A percentile compares a stretch with the other conserved stretches of the same genome.
These are phyloP conservation scores for Lunularia cruciata DNA, from an alignment of 225 moss, liverwort and hornwort genomes.

Conservation along the genomic window DNA sequence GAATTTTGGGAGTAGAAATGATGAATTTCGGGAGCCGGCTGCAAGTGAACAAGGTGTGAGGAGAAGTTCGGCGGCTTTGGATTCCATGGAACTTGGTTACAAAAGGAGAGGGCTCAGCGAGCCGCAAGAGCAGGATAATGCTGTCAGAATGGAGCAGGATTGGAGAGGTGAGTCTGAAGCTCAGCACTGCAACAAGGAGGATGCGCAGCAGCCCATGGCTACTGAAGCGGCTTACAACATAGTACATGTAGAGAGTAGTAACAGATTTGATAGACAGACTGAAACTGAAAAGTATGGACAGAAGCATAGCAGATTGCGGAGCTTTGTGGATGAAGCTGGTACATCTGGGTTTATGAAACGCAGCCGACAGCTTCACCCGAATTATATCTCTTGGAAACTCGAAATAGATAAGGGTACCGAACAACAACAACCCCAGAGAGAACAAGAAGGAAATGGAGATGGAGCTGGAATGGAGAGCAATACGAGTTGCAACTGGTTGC, in stretches of 20 bases:
- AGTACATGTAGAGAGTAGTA: too few relatives aligned
- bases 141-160: too few relatives aligned
- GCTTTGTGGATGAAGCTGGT: neutral
- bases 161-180: too few relatives aligned
- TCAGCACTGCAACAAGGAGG: too few relatives aligned
- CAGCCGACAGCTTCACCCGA: neutral
- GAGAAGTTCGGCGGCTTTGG: too few relatives aligned
- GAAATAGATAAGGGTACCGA: neutral
- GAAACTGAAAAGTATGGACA: neutral
- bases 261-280: too few relatives aligned
- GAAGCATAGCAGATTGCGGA: constrained; percentile 10
- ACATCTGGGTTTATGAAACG: neutral
- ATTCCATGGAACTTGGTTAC: neutral
- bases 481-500: constrained; percentile 16
- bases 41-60: neutral
- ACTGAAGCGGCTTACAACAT: too few relatives aligned
- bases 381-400: neutral
- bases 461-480: neutral
- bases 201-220: too few relatives aligned
- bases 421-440: neutral
- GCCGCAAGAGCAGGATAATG: neutral
- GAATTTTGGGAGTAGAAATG: neutral
- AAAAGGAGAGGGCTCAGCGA: neutral
- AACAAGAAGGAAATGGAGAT: neutral
- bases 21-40: too few relatives aligned